A percentile compares a stretch with the other conserved stretches of the same genome.
Conservation (phyloP, 176 grass and related monocot genomes). For the Chrysopogon serrulatus region DNA sequence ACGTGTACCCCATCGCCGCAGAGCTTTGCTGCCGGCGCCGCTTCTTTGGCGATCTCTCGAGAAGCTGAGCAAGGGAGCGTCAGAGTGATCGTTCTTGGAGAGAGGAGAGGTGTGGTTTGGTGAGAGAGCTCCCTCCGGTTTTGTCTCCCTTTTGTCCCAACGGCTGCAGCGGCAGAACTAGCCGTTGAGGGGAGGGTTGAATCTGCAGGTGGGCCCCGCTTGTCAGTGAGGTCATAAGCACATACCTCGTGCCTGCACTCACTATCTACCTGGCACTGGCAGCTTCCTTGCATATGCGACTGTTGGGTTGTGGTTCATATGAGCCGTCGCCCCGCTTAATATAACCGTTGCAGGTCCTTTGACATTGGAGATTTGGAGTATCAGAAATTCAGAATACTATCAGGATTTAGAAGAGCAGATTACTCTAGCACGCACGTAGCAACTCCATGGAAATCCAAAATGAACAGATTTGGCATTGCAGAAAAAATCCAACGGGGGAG, state of each 20-base stretch:
- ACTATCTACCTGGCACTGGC: background rate
- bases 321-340: background rate
- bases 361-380: no score
- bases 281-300: background rate
- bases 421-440: background rate
- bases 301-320: background rate
- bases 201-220: background rate
- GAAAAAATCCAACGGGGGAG: no score
- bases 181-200: conserved; percentile 29
- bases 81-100: background rate
- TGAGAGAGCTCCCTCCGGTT: background rate
- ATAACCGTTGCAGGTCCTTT: background rate
- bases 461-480: background rate
- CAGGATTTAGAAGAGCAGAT: background rate
- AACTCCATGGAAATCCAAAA: background rate
- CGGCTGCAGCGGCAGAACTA: conserved; percentile 29
- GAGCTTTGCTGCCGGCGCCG: background rate
- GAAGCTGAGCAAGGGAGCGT: background rate
- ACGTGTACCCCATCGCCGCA: conserved; percentile 57
- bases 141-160: conserved; percentile 32
- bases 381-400: no score
- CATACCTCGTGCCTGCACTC: background rate
- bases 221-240: background rate
- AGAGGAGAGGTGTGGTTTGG: background rate
- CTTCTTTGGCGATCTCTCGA: background rate